phyloP scores from a whole-genome alignment of 1,284 basidiomycete species.

The Ceratobasidium sp. region DNA sequence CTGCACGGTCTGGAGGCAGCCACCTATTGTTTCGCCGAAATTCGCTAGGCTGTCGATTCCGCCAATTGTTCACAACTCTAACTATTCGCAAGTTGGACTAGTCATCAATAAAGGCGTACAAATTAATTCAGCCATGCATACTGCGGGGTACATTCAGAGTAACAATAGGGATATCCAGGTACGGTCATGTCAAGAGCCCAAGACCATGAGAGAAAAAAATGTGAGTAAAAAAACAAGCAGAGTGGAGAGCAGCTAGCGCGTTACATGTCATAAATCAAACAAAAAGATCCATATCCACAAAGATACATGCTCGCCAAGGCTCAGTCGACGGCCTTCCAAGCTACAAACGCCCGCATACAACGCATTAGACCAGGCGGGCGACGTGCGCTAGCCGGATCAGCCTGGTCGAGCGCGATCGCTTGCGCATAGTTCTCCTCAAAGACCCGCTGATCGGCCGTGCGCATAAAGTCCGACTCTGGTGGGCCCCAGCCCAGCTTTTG shows the following conservation, averaged over 20 bases:
- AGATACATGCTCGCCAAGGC: not conserved
- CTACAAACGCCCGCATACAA: conserved; percentile 25
- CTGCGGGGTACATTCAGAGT: conserved; percentile 29
- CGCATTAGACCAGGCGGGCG: conserved; percentile 28
- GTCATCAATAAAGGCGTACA: conserved; percentile 15
- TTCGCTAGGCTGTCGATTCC: not conserved
- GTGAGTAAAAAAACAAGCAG: conserved; percentile 2
- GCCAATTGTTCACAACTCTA: conserved; percentile 13
- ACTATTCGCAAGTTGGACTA: not conserved
- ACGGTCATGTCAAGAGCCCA: conserved; percentile 10
- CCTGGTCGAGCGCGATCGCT: conserved; percentile 20
- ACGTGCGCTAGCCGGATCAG: not conserved
- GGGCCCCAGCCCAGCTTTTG: conserved; percentile 31
- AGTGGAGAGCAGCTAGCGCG: not conserved
- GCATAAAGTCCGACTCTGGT: conserved; percentile 29
- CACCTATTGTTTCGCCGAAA: conserved; percentile 25
- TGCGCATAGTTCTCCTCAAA: conserved; percentile 36
- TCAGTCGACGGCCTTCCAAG: conserved; percentile 29
- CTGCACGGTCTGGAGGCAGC: not conserved
- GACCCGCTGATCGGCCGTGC: conserved; percentile 27
- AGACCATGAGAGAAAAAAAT: conserved; percentile 4
- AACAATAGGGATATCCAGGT: conserved; percentile 21
- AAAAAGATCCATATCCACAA: not conserved
- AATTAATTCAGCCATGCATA: conserved; percentile 34
- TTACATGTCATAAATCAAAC: conserved; percentile 42